Evolutionary conservation across 495 filamentous ascomycete genomes (phyloP).

Genomic region (Darksidea phi): DNA sequence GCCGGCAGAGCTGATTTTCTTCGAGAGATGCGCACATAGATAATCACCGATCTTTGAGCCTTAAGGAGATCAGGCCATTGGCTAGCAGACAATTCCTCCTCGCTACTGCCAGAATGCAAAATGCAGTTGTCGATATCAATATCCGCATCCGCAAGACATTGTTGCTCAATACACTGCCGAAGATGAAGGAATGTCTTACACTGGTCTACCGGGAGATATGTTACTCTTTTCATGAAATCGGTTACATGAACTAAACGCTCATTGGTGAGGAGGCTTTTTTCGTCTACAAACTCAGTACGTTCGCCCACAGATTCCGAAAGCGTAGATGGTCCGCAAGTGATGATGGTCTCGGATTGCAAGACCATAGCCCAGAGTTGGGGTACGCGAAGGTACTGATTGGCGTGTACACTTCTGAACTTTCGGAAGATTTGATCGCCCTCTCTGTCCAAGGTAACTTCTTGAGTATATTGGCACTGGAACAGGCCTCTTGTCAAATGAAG

Average conservation of each 20-base stretch:
- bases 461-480: neutral
- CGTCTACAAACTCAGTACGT: neutral
- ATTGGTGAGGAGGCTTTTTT: neutral
- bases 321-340: neutral
- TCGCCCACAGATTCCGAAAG: neutral
- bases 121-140: neutral
- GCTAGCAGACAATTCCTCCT: neutral
- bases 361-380: constrained; percentile 7
- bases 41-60: neutral
- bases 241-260: neutral
- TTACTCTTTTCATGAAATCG: constrained; percentile 3
- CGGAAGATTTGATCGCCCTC: constrained; percentile 9
- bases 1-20: neutral
- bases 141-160: neutral
- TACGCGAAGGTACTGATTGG: constrained; percentile 4
- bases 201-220: neutral
- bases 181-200: constrained; percentile 6
- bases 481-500: neutral
- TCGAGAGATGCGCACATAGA: neutral
- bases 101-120: neutral
- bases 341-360: neutral
- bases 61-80: constrained; percentile 1
- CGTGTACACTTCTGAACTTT: constrained; percentile 1
- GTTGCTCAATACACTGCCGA: neutral
- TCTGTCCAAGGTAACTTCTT: neutral